A percentile compares a stretch with the other conserved stretches of the same genome.
These are phyloP conservation scores for Blastomyces gilchristii DNA, from an alignment of 2,329 filamentous ascomycete genomes.

Conservation along the genomic window DNA sequence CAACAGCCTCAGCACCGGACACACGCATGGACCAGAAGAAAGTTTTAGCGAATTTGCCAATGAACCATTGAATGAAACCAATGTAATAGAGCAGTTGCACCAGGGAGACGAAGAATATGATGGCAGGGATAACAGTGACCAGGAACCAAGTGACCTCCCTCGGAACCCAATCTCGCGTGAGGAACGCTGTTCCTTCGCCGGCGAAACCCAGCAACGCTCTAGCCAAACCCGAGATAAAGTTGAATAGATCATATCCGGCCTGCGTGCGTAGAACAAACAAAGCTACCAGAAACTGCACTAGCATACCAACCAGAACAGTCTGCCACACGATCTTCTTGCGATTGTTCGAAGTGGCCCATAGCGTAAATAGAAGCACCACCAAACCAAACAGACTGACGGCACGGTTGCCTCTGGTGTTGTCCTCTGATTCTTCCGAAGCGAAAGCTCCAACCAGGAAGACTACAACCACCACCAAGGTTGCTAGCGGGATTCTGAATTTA, in stretches of 20 bases:
- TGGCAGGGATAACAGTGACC: slow-evolving; percentile 69
- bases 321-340: slow-evolving; percentile 55
- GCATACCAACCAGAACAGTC: slow-evolving; percentile 79
- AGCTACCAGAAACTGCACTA: slow-evolving; percentile 77
- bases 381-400: slow-evolving; percentile 73
- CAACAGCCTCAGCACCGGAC: slow-evolving; percentile 85
- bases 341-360: slow-evolving; percentile 63
- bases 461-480: slow-evolving; percentile 53
- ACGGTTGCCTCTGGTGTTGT: slow-evolving; percentile 72
- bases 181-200: slow-evolving; percentile 59
- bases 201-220: slow-evolving; percentile 67
- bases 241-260: slow-evolving; percentile 82
- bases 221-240: slow-evolving; percentile 69
- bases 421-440: slow-evolving; percentile 55
- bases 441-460: slow-evolving; percentile 73
- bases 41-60: slow-evolving; percentile 75
- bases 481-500: slow-evolving; percentile 53
- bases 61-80: slow-evolving; percentile 78
- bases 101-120: slow-evolving; percentile 93
- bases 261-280: slow-evolving; percentile 75
- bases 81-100: slow-evolving; percentile 77
- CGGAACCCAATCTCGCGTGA: slow-evolving; percentile 44
- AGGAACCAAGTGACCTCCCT: slow-evolving; percentile 55
- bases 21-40: slow-evolving; percentile 86
- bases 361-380: slow-evolving; percentile 53